Conservation (phyloP, 1,284 basidiomycete genomes). For the Ustilago sp. region DNA sequence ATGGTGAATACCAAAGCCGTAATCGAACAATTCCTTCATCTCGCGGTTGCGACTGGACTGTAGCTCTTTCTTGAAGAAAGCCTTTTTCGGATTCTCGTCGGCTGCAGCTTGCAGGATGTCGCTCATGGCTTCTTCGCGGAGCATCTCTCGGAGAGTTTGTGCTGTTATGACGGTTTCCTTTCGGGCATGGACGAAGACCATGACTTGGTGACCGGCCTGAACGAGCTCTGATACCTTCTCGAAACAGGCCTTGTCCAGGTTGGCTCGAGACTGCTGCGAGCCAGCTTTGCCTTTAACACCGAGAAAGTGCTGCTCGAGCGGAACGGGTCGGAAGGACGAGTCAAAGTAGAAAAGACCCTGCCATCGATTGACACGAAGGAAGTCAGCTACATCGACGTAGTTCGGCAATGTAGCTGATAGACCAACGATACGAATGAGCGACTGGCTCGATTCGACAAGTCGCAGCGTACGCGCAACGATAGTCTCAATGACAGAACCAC, state of each 20-base stretch:
- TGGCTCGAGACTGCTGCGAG: constrained; percentile 80
- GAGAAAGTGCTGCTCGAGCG: constrained; percentile 96
- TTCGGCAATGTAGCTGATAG: constrained; percentile 98
- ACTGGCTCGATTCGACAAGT: constrained; percentile 95
- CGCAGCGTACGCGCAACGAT: constrained; percentile 96
- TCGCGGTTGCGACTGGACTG: constrained; percentile 89
- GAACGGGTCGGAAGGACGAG: constrained; percentile 94
- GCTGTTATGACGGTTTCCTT: constrained; percentile 98
- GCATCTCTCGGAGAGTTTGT: constrained; percentile 83
- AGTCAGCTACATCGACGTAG: constrained; percentile 96
- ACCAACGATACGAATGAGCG: constrained; percentile 96
- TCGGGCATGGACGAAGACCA: constrained; percentile 99
- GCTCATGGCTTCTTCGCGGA: constrained; percentile 78
- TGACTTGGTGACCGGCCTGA: constrained; percentile 83
- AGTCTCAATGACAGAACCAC: constrained; percentile 97
- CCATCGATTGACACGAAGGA: constrained; percentile 87
- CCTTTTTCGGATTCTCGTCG: constrained; percentile 53
- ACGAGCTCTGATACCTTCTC: constrained; percentile 75
- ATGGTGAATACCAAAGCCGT: constrained; percentile 96
- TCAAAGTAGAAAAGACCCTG: constrained; percentile 99
- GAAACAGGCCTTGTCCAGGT: constrained; percentile 89
- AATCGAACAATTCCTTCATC: constrained; percentile 93
- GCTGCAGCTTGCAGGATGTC: constrained; percentile 76
- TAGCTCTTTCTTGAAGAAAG: constrained; percentile 80
- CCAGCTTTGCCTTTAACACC: constrained; percentile 93